Evolutionary conservation across 768 basidiomycete species (phyloP), one percentile per base, ranked within the genome.

Genomic region (Naganishia kalamii): DNA sequence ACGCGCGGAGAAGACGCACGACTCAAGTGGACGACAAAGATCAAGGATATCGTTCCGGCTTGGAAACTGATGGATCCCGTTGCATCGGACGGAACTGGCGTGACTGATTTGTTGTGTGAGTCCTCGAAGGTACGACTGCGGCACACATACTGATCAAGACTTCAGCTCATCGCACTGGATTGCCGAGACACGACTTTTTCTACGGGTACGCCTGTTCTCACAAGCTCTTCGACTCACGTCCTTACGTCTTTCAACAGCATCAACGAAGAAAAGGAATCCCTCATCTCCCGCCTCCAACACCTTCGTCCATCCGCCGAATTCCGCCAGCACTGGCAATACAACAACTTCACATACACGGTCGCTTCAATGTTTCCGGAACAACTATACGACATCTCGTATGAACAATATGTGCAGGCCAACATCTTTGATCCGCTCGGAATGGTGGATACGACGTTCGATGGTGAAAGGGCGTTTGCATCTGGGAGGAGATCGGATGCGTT

Each of bases 31-130:
- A 35, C 62, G 1, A 74, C 70, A 13, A 74, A 72, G 59, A 65
- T 76, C 29, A 73, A 71, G 60, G 71, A 73, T 46, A 52, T 74
- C 25, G 40, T 75, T 19, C 73, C 73, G 0, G 71, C 65, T 4
- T 76, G 68, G 70, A 41, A 68, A 13, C 37, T 76, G 27, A 64
- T 67, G 63, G 77, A 78, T 47, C 51, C 60, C 23, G 64, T 69
- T 41, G 71, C 71, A 2, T 63, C 62, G 3, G 69, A 72, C n/a
- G 63, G 72, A 52, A 66, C 69, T 0, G 67, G 70, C 50, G 44
- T 78, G 11, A 40, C 66, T 3, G 76, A 77, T 54, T 50, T 73
- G 5, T 46, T 72, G 17, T 57, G 75, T 74, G 65, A 70, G 74
- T 67, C 6, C n/a, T 3, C 23, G 15, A 15, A 15, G 3, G 23